Percentiles rank a stretch among this genome's conserved stretches.
These are phyloP conservation scores for Vicia faba DNA, from an alignment of 306 rosid genomes.

Conservation along the genomic window DNA sequence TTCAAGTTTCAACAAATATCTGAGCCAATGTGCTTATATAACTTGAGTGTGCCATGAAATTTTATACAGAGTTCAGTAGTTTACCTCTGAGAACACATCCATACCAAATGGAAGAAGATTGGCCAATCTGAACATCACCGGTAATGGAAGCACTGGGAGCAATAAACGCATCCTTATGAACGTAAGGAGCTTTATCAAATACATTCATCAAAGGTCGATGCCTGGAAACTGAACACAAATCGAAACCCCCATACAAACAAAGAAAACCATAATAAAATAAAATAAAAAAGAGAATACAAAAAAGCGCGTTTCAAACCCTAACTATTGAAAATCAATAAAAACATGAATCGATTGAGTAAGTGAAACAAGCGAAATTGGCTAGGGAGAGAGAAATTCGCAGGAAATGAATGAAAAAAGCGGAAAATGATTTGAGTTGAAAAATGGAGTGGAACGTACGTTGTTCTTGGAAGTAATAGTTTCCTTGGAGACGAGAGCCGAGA, in stretches of 20 bases:
- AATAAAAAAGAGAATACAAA: neutral
- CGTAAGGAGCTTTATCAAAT: constrained; percentile 69
- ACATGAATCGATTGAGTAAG: too few relatives aligned
- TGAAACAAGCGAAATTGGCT: too few relatives aligned
- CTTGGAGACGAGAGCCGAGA: constrained; percentile 88
- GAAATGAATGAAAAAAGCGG: too few relatives aligned
- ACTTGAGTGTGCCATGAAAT: neutral
- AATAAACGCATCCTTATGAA: constrained; percentile 83
- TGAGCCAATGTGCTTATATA: neutral
- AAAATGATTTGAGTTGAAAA: neutral
- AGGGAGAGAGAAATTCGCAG: too few relatives aligned
- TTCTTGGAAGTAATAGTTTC: constrained; percentile 83
- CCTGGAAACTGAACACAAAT: constrained; percentile 62
- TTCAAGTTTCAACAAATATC: neutral
- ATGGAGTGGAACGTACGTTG: constrained; percentile 54
- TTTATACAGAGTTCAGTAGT: neutral
- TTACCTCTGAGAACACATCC: constrained; percentile 95
- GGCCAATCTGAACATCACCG: constrained; percentile 80
- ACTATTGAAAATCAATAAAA: neutral
- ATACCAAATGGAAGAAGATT: constrained; percentile 86
- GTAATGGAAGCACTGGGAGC: constrained; percentile 88
- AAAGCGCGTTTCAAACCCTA: constrained; percentile 23
- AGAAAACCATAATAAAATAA: neutral
- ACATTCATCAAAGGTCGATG: constrained; percentile 93
- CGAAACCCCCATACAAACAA: neutral